Percentiles rank a stretch among this genome's conserved stretches.
phyloP scores from a whole-genome alignment of 2,329 filamentous ascomycete genomes.

The Pleoardoris graminearum region DNA sequence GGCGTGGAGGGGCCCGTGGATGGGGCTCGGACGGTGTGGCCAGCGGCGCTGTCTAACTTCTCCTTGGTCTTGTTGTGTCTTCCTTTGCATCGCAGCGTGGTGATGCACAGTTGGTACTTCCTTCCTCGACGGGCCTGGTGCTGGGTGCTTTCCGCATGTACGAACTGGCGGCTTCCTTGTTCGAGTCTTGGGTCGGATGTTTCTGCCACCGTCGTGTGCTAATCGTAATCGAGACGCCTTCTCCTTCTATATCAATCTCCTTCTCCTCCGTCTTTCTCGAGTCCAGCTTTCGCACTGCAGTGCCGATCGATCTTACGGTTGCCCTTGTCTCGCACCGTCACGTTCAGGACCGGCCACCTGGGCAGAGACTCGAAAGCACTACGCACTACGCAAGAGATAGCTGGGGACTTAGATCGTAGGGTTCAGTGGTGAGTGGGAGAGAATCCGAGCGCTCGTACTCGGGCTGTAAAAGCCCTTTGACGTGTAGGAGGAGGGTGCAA shows the following conservation, averaged over 20 bases:
- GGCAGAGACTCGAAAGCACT: neutral
- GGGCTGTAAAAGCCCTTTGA: no score
- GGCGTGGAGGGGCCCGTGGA: neutral
- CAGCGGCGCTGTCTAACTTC: conserved; percentile 1
- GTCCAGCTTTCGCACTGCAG: neutral
- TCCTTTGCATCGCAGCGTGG: conserved; percentile 1
- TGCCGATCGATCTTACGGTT: neutral
- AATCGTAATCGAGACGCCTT: conserved; percentile 8
- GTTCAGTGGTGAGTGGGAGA: neutral
- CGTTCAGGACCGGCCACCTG: no score
- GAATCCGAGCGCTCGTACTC: neutral
- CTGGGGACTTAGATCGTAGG: neutral
- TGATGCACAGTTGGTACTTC: conserved; percentile 12
- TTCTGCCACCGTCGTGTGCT: conserved; percentile 16
- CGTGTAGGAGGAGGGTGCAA: neutral
- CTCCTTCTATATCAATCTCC: conserved; percentile 4
- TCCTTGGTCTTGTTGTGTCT: conserved; percentile 6
- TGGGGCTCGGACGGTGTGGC: conserved; percentile 1
- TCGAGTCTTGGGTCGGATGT: conserved; percentile 7
- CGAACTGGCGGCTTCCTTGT: conserved; percentile 16
- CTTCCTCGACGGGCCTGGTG: conserved; percentile 15
- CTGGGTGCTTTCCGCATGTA: conserved; percentile 9
- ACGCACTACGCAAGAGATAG: neutral
- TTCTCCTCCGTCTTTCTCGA: neutral
- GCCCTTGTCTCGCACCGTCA: neutral